phyloP scores from a whole-genome alignment of 1,139 yeast genomes.

The Scheffersomyces titani region DNA sequence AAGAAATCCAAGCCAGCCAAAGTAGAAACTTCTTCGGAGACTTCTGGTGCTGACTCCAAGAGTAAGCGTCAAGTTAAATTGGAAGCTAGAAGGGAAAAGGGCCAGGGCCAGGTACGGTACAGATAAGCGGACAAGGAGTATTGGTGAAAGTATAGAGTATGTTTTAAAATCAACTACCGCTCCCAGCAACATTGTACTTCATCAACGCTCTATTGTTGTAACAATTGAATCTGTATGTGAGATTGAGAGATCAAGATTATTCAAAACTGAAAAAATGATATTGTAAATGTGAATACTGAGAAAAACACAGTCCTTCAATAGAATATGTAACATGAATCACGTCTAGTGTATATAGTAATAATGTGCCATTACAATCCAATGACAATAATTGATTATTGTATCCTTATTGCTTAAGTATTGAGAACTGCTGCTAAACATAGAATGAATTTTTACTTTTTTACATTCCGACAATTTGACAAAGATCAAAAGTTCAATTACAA shows the following conservation, averaged over 20 bases:
- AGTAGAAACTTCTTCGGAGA: neutral
- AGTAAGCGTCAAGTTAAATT: conserved; percentile 53
- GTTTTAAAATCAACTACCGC: neutral
- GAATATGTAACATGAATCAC: neutral
- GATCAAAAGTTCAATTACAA: neutral
- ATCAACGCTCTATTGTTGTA: neutral
- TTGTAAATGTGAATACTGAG: neutral
- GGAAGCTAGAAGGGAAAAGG: conserved; percentile 46
- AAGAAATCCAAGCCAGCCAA: conserved; percentile 11
- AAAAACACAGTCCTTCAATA: neutral
- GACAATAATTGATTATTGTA: neutral
- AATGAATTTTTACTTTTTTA: too few relatives aligned
- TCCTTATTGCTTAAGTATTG: neutral
- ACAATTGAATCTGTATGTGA: neutral
- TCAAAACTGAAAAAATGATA: too few relatives aligned
- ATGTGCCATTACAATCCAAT: neutral
- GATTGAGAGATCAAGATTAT: too few relatives aligned
- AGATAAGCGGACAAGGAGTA: neutral
- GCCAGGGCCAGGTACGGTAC: conserved; percentile 9
- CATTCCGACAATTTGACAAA: neutral
- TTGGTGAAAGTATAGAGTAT: neutral
- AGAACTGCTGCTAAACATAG: neutral
- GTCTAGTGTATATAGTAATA: neutral
- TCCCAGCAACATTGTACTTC: neutral
- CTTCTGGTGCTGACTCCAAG: conserved; percentile 20